These are phyloP conservation scores for Nowakowskiella sp. DNA, from an alignment of 192 early-diverging fungal genomes.

Conservation along the genomic window DNA sequence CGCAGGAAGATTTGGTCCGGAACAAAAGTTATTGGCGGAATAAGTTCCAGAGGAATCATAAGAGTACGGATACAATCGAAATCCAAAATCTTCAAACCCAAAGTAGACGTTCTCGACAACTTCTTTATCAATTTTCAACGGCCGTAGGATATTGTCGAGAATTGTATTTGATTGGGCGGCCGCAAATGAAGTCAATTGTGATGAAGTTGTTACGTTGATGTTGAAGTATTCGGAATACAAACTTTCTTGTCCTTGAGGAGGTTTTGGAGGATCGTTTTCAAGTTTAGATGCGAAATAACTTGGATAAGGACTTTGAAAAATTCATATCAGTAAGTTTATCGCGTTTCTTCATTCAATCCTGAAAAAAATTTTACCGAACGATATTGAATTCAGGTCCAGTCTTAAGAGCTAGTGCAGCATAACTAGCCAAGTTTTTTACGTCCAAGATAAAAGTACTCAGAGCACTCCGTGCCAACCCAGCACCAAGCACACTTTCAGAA, in stretches of 20 bases:
- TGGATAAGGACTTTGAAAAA: not conserved
- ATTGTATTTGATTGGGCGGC: not conserved
- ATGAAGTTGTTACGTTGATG: not conserved
- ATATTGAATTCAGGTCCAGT: not conserved
- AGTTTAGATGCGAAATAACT: not conserved
- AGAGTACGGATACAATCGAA: not conserved
- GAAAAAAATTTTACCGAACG: not conserved
- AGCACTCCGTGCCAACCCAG: not conserved
- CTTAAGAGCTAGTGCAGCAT: not conserved
- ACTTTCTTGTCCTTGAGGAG: not conserved
- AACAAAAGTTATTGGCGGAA: not conserved
- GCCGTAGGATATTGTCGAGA: not conserved
- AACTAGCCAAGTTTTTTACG: not conserved
- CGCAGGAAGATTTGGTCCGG: not conserved
- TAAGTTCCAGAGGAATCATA: not conserved
- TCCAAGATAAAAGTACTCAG: not conserved
- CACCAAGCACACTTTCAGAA: not conserved
- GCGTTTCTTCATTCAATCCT: not conserved
- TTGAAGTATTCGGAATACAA: constrained; percentile 1
- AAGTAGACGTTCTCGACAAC: not conserved
- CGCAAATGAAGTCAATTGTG: not conserved
- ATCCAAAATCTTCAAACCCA: not conserved
- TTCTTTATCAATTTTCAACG: not conserved
- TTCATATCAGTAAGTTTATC: not conserved
- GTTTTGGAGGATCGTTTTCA: not conserved